phyloP scores from a whole-genome alignment of 73 alveolate genomes.

The Tetrahymena elliotti region DNA sequence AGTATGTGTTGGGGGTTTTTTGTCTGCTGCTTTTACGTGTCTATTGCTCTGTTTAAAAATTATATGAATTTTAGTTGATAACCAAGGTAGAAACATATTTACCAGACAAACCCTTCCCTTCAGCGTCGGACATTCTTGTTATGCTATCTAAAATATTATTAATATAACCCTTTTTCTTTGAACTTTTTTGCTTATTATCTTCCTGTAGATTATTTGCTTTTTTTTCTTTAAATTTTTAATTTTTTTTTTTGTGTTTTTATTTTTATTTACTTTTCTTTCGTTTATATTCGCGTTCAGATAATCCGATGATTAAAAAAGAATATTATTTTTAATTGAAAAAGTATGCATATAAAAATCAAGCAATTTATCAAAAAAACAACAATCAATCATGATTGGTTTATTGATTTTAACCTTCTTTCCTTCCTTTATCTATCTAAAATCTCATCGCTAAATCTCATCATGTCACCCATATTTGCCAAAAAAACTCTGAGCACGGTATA shows the following conservation, averaged over 20 bases:
- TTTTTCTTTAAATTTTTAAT: background rate
- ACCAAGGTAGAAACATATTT: background rate
- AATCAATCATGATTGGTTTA: background rate
- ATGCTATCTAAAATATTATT: background rate
- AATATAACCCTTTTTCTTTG: background rate
- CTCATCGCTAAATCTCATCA: too few species aligned
- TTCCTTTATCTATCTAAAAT: too few species aligned
- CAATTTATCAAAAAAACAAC: background rate
- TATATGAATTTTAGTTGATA: background rate
- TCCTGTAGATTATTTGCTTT: background rate
- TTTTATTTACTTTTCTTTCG: background rate
- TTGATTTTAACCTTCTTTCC: too few species aligned
- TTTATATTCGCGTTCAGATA: background rate
- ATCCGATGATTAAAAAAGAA: background rate
- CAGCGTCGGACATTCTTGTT: background rate
- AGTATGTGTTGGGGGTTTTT: background rate
- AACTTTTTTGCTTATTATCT: background rate
- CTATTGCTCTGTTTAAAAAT: background rate
- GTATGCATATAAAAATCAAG: background rate
- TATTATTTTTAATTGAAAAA: background rate
- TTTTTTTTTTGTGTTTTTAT: background rate
- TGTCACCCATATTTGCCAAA: too few species aligned
- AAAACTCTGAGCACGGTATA: background rate
- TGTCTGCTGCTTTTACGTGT: background rate
- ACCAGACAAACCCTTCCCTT: conserved; percentile 3